These are phyloP conservation scores for Crithidia fasciculata DNA, from an alignment of 208 protist species.

Conservation along the genomic window DNA sequence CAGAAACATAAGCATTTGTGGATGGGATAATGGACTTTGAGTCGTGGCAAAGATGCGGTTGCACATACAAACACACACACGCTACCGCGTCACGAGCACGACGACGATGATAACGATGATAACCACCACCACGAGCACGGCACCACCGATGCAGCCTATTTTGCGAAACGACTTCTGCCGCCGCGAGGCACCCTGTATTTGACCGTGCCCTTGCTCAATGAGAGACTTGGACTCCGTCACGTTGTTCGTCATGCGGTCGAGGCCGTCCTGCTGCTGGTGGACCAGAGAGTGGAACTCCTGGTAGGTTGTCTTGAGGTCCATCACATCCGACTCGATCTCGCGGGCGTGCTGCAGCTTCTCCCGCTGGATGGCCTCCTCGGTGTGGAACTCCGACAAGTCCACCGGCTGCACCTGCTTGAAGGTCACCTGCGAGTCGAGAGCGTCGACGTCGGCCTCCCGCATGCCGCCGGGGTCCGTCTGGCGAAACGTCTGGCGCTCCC, in stretches of 20 bases:
- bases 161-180: conserved; percentile 68
- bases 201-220: conserved; percentile 58
- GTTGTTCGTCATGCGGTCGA: conserved; percentile 62
- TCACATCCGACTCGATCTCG: conserved; percentile 80
- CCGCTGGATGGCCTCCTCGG: conserved; percentile 74
- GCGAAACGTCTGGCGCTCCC: conserved; percentile 67
- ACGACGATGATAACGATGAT: conserved; percentile 65
- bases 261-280: conserved; percentile 65
- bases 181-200: conserved; percentile 61
- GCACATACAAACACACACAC: not conserved
- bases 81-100: conserved; percentile 33
- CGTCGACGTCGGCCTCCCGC: conserved; percentile 19
- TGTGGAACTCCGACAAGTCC: conserved; percentile 69
- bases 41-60: too few relatives aligned
- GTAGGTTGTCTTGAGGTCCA: conserved; percentile 75
- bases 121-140: conserved; percentile 60
- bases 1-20: too few relatives aligned
- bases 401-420: conserved; percentile 52
- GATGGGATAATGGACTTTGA: too few relatives aligned
- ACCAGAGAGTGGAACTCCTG: conserved; percentile 79
- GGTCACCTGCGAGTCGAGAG: conserved; percentile 38
- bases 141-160: conserved; percentile 57
- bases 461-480: conserved; percentile 17
- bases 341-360: conserved; percentile 71
- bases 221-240: conserved; percentile 59